Percentiles rank a stretch among this genome's conserved stretches.
phyloP scores from a whole-genome alignment of 176 grass and related monocot species.

The Oropetium thomaeum region DNA sequence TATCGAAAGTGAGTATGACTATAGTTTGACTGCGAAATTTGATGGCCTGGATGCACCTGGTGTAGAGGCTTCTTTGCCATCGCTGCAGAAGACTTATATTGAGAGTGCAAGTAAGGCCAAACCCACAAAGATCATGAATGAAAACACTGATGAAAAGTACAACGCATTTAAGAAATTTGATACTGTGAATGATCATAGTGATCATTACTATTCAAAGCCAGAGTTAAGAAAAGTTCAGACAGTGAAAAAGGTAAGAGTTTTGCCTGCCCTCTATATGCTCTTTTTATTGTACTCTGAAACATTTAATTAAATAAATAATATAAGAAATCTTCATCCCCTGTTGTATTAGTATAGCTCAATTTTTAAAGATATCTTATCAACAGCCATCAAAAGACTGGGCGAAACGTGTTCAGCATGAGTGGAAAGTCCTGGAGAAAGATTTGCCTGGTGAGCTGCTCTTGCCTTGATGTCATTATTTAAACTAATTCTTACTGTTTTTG shows the following conservation, averaged over 20 bases:
- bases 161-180: slow-evolving; percentile 75
- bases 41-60: slow-evolving; percentile 49
- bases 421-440: slow-evolving; percentile 80
- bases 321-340: background rate
- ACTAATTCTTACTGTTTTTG: background rate
- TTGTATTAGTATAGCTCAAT: background rate
- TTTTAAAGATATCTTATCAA: slow-evolving; percentile 22
- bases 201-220: slow-evolving; percentile 62
- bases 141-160: slow-evolving; percentile 69
- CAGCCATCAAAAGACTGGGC: slow-evolving; percentile 83
- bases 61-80: slow-evolving; percentile 43
- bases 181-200: slow-evolving; percentile 59
- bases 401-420: slow-evolving; percentile 72
- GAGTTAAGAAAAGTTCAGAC: slow-evolving; percentile 34
- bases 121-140: slow-evolving; percentile 34
- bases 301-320: too few species aligned
- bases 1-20: slow-evolving; percentile 50
- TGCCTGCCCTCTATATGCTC: background rate
- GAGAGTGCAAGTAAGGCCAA: slow-evolving; percentile 34
- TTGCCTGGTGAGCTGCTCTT: slow-evolving; percentile 58
- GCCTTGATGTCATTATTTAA: too few species aligned
- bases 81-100: slow-evolving; percentile 45
- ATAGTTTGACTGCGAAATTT: slow-evolving; percentile 64
- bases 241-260: slow-evolving; percentile 43
- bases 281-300: background rate